A percentile compares a stretch with the other conserved stretches of the same genome.
Evolutionary conservation across 2,329 filamentous ascomycete genomes (phyloP).

Genomic region (Sphaceloma murrayae): DNA sequence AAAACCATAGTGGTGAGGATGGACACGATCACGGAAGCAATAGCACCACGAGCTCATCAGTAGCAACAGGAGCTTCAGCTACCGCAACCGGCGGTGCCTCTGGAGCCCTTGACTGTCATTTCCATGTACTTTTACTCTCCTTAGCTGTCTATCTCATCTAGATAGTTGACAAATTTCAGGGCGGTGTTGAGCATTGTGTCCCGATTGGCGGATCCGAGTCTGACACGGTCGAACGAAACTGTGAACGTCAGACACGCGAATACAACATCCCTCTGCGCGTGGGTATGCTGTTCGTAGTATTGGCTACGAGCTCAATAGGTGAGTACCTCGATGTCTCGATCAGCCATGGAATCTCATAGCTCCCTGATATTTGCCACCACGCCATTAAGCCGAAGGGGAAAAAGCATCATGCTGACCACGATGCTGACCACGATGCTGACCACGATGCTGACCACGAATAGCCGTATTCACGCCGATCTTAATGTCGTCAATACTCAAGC

Average conservation of each 20-base stretch:
- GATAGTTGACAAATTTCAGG: constrained; percentile 11
- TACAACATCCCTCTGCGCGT: constrained; percentile 62
- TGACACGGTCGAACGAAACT: constrained; percentile 39
- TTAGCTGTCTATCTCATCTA: background rate
- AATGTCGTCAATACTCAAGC: constrained; percentile 48
- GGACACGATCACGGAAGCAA: background rate
- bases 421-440: too few relatives aligned
- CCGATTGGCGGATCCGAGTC: constrained; percentile 47
- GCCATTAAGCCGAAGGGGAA: too few relatives aligned
- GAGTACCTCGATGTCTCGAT: too few relatives aligned
- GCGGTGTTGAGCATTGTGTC: constrained; percentile 27
- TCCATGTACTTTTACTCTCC: constrained; percentile 65
- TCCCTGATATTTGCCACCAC: background rate
- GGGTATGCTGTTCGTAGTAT: constrained; percentile 62
- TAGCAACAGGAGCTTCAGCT: constrained; percentile 25
- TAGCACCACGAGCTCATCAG: background rate
- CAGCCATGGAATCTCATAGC: too few relatives aligned
- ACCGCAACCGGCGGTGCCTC: background rate
- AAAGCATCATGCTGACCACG: too few relatives aligned
- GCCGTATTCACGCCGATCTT: constrained; percentile 59
- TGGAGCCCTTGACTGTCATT: constrained; percentile 48
- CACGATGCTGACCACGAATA: constrained; percentile 19
- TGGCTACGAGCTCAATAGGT: constrained; percentile 58
- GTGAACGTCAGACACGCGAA: constrained; percentile 34
- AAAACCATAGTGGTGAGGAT: background rate